Conservation (phyloP, 2,329 filamentous ascomycete species). For the Septoria petroselini region DNA sequence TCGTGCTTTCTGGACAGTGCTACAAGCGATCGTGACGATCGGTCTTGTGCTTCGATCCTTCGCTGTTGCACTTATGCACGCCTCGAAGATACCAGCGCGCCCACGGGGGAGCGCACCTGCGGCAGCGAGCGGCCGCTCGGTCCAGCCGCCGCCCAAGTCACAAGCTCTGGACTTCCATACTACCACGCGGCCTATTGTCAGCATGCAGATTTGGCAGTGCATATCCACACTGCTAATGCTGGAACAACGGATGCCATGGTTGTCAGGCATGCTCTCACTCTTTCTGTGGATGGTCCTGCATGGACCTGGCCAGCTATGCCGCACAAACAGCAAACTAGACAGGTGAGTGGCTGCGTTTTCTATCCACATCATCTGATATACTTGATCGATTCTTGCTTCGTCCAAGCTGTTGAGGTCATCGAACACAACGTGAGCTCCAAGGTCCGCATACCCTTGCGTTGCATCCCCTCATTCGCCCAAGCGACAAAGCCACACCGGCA, state of each 20-base stretch:
- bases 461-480: slow-evolving; percentile 23
- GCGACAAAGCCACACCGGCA: slow-evolving; percentile 25
- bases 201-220: slow-evolving; percentile 75
- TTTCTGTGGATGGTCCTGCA: slow-evolving; percentile 69
- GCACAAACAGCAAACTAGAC: slow-evolving; percentile 75
- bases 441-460: slow-evolving; percentile 14
- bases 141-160: not conserved
- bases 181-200: slow-evolving; percentile 58
- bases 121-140: not conserved
- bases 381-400: slow-evolving; percentile 8
- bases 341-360: slow-evolving; percentile 64
- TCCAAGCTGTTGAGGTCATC: slow-evolving; percentile 6
- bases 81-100: slow-evolving; percentile 64
- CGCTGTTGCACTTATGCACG: slow-evolving; percentile 61
- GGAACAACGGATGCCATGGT: slow-evolving; percentile 83
- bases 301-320: slow-evolving; percentile 72
- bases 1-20: slow-evolving; percentile 20
- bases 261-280: slow-evolving; percentile 71
- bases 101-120: slow-evolving; percentile 22
- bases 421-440: slow-evolving; percentile 7
- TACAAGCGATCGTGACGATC: slow-evolving; percentile 22
- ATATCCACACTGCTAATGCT: slow-evolving; percentile 70
- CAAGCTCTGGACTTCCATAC: not conserved
- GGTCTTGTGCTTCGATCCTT: slow-evolving; percentile 62
- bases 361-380: slow-evolving; percentile 29